Evolutionary conservation across 2,329 filamentous ascomycete genomes (phyloP).

Genomic region (Bipolaris bicolor): DNA sequence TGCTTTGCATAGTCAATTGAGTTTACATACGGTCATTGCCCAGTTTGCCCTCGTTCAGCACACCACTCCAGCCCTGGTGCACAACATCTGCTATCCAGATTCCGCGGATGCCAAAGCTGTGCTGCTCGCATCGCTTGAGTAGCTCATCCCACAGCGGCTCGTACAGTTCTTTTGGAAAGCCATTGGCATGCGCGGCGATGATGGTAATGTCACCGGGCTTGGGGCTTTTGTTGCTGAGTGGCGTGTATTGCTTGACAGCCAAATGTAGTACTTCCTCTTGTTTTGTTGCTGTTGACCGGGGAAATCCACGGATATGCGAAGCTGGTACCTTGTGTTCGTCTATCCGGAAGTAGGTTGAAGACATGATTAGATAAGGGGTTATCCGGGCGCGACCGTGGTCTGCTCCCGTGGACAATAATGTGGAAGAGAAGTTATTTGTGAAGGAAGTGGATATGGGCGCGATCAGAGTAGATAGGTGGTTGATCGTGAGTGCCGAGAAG

Average conservation of each 20-base stretch:
- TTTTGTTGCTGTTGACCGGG: conserved; percentile 70
- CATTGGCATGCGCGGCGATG: conserved; percentile 87
- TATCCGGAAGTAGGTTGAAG: conserved; percentile 63
- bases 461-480: neutral
- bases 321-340: conserved; percentile 71
- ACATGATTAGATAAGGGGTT: conserved; percentile 40
- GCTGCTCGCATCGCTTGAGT: conserved; percentile 60
- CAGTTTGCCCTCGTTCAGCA: conserved; percentile 75
- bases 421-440: neutral
- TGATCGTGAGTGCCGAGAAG: neutral
- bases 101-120: conserved; percentile 72
- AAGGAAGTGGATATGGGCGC: neutral
- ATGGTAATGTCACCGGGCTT: conserved; percentile 81
- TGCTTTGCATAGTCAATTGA: neutral
- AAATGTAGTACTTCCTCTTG: conserved; percentile 78
- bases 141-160: conserved; percentile 91
- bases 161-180: conserved; percentile 94
- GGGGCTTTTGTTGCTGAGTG: conserved; percentile 70
- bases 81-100: conserved; percentile 94
- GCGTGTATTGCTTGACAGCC: conserved; percentile 87
- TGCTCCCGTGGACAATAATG: neutral
- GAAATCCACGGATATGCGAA: conserved; percentile 82
- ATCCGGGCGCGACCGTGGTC: neutral
- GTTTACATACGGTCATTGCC: conserved; percentile 78
- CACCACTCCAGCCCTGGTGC: conserved; percentile 79